phyloP scores from a whole-genome alignment of 176 grass and related monocot genomes.

The Cenchrus fungigraminus region DNA sequence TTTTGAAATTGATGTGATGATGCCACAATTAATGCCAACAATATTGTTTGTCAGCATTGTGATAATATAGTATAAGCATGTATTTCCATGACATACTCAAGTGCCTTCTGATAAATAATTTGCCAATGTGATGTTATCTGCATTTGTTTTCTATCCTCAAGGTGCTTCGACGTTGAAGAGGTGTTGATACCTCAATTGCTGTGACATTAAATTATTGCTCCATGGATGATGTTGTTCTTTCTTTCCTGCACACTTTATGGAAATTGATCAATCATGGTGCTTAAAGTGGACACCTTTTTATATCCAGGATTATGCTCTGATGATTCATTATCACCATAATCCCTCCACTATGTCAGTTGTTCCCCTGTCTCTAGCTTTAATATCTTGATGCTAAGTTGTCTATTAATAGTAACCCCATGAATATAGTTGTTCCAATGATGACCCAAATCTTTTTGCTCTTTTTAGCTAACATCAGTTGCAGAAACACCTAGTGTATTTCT shows the following conservation, averaged over 20 bases:
- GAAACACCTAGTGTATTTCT: neutral
- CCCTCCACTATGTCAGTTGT: slow-evolving; percentile 6
- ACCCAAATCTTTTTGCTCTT: neutral
- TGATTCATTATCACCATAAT: slow-evolving; percentile 12
- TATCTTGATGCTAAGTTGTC: slow-evolving; percentile 10
- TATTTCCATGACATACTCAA: slow-evolving; percentile 37
- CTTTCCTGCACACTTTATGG: slow-evolving; percentile 10
- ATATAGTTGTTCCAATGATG: slow-evolving; percentile 19
- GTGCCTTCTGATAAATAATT: slow-evolving; percentile 39
- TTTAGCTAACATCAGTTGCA: slow-evolving; percentile 20
- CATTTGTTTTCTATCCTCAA: slow-evolving; percentile 47
- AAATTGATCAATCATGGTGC: slow-evolving; percentile 42
- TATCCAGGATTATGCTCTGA: slow-evolving; percentile 18
- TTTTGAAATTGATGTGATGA: slow-evolving; percentile 13
- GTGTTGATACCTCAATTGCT: slow-evolving; percentile 37
- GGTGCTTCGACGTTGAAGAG: slow-evolving; percentile 30
- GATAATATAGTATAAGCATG: slow-evolving; percentile 14
- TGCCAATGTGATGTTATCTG: slow-evolving; percentile 20
- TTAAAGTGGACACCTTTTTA: slow-evolving; percentile 24
- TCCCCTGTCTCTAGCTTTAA: neutral
- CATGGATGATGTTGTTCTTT: slow-evolving; percentile 39
- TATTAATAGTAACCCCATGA: slow-evolving; percentile 1
- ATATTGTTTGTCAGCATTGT: slow-evolving; percentile 20
- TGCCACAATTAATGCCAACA: slow-evolving; percentile 22
- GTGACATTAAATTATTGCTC: slow-evolving; percentile 49